A percentile compares a stretch with the other conserved stretches of the same genome.
Conservation (phyloP, 768 basidiomycete genomes). For the Calocybe cyanea region DNA sequence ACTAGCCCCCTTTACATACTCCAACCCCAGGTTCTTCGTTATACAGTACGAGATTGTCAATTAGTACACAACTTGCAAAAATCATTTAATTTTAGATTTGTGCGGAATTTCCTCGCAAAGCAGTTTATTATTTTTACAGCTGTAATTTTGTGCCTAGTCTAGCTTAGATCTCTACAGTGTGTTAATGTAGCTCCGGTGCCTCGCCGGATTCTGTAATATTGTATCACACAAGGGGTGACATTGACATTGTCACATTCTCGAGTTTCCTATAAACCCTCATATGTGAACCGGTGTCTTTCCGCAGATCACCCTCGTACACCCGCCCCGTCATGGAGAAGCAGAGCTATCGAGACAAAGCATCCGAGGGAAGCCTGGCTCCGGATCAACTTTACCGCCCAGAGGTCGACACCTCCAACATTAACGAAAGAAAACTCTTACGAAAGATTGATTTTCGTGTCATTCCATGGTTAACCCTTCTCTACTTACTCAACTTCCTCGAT, state of each 20-base stretch:
- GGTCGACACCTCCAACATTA: slow-evolving; percentile 47
- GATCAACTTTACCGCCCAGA: slow-evolving; percentile 43
- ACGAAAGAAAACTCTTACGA: slow-evolving; percentile 53
- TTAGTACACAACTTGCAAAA: too few species aligned
- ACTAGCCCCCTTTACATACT: too few species aligned
- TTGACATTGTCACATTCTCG: slow-evolving; percentile 16
- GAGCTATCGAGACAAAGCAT: slow-evolving; percentile 6
- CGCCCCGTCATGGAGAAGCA: slow-evolving; percentile 15
- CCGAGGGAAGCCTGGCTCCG: slow-evolving; percentile 15
- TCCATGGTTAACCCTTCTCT: slow-evolving; percentile 73
- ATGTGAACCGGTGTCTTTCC: slow-evolving; percentile 9
- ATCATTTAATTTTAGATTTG: too few species aligned
- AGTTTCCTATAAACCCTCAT: slow-evolving; percentile 15
- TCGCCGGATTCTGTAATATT: neutral
- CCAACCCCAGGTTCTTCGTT: too few species aligned
- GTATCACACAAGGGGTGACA: slow-evolving; percentile 18
- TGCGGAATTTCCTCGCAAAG: too few species aligned
- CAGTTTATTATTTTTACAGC: too few species aligned
- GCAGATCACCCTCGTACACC: slow-evolving; percentile 9
- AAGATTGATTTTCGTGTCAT: slow-evolving; percentile 66
- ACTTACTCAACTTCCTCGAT: slow-evolving; percentile 70
- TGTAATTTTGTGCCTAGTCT: too few species aligned
- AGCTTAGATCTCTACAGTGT: too few species aligned
- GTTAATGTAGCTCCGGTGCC: too few species aligned
- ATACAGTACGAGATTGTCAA: too few species aligned